A percentile compares a stretch with the other conserved stretches of the same genome.
phyloP scores from a whole-genome alignment of 2,329 filamentous ascomycete genomes.

The Sporothrix inflata region DNA sequence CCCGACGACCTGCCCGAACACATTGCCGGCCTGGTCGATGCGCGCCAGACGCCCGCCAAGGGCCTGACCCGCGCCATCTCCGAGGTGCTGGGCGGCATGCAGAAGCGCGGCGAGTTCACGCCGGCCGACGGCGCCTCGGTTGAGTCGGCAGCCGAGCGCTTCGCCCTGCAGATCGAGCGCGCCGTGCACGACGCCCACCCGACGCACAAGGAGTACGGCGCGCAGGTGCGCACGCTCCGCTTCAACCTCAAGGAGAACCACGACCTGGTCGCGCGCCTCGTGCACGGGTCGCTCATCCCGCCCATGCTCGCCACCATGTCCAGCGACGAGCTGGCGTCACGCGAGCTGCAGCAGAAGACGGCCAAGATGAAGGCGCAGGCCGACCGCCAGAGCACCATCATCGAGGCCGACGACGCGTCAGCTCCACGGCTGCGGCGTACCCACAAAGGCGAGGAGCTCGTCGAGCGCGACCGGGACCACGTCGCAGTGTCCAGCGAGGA shows the following conservation, averaged over 20 bases:
- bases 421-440: conserved; percentile 83
- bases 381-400: conserved; percentile 81
- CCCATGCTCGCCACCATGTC: conserved; percentile 85
- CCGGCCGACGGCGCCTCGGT: conserved; percentile 66
- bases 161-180: conserved; percentile 81
- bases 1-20: conserved; percentile 56
- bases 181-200: conserved; percentile 62
- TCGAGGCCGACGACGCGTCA: conserved; percentile 67
- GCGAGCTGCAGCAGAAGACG: conserved; percentile 79
- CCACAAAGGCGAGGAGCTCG: conserved; percentile 91
- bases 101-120: conserved; percentile 66
- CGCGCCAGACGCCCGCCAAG: conserved; percentile 70
- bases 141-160: conserved; percentile 66
- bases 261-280: conserved; percentile 73
- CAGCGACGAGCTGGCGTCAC: conserved; percentile 86
- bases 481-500: conserved; percentile 44
- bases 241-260: conserved; percentile 90
- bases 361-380: conserved; percentile 76
- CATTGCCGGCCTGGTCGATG: conserved; percentile 60
- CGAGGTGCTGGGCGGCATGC: conserved; percentile 66
- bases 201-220: conserved; percentile 55
- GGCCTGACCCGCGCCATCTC: conserved; percentile 71
- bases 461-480: conserved; percentile 70
- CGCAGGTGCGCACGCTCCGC: conserved; percentile 73
- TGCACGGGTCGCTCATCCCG: conserved; percentile 73